phyloP scores from a whole-genome alignment of 306 rosid genomes.

The Glycine soja region DNA sequence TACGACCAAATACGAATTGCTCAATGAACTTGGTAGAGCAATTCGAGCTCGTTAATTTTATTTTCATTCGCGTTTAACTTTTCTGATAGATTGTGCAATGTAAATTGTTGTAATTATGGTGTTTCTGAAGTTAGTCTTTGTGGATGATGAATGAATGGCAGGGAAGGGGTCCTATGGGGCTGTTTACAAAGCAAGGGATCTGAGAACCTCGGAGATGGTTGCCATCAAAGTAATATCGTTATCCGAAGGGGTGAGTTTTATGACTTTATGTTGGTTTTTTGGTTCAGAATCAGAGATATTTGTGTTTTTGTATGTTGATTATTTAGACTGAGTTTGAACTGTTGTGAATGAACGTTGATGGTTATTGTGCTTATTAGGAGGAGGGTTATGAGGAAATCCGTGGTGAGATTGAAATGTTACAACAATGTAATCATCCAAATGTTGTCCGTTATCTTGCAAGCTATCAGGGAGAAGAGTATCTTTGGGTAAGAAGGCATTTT shows the following conservation, averaged over 20 bases:
- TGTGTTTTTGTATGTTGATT: conserved; percentile 24
- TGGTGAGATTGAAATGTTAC: conserved; percentile 98
- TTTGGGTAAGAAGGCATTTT: conserved; percentile 75
- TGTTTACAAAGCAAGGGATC: conserved; percentile 96
- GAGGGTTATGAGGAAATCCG: conserved; percentile 99
- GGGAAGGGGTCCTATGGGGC: conserved; percentile 99
- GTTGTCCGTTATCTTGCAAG: conserved; percentile 98
- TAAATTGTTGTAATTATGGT: conserved; percentile 2
- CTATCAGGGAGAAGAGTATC: conserved; percentile 99
- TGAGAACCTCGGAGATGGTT: conserved; percentile 89
- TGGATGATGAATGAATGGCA: conserved; percentile 45
- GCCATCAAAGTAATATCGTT: conserved; percentile 95
- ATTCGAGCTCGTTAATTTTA: conserved; percentile 22
- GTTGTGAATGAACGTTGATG: conserved; percentile 36
- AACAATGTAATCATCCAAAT: conserved; percentile 97
- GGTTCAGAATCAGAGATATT: not conserved
- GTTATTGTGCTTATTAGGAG: conserved; percentile 67
- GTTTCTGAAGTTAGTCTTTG: not conserved
- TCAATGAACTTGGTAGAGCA: conserved; percentile 88
- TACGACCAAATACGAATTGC: conserved; percentile 84
- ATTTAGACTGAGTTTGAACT: conserved; percentile 31
- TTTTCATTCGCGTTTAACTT: not conserved
- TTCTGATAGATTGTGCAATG: not conserved
- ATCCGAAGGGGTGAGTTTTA: conserved; percentile 79
- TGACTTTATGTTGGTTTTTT: conserved; percentile 36